Evolutionary conservation across 2,329 filamentous ascomycete genomes (phyloP).

Genomic region (Aspergillus novoparasiticus): DNA sequence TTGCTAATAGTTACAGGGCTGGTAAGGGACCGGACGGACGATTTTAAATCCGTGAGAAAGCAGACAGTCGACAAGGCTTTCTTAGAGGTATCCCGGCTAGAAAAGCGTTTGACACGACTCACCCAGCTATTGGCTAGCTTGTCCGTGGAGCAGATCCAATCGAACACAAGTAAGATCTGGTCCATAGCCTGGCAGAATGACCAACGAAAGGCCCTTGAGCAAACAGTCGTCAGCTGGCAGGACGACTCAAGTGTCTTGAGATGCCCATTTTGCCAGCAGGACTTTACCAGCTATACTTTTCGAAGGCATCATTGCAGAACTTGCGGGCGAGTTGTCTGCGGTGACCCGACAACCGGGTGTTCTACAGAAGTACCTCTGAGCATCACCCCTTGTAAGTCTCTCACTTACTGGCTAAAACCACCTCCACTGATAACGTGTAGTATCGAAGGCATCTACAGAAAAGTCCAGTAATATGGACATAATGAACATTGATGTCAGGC

Average conservation of each 20-base stretch:
- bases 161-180: constrained; percentile 51
- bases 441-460: constrained; percentile 42
- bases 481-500: constrained; percentile 77
- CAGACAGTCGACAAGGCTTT: constrained; percentile 81
- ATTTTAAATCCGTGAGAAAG: constrained; percentile 71
- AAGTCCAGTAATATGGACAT: constrained; percentile 51
- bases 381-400: constrained; percentile 64
- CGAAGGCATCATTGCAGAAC: constrained; percentile 91
- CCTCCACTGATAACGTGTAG: constrained; percentile 33
- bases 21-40: constrained; percentile 69
- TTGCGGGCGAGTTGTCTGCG: constrained; percentile 91
- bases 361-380: constrained; percentile 82
- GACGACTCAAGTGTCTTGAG: constrained; percentile 78
- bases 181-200: constrained; percentile 69
- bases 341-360: constrained; percentile 80
- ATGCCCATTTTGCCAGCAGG: constrained; percentile 94
- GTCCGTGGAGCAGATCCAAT: constrained; percentile 64
- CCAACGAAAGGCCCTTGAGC: constrained; percentile 78
- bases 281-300: constrained; percentile 91
- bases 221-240: constrained; percentile 93
- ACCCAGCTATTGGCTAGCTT: constrained; percentile 80
- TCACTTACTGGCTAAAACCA: background rate
- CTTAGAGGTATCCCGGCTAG: constrained; percentile 83
- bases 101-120: constrained; percentile 88
- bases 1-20: constrained; percentile 49